Percentiles rank a stretch among this genome's conserved stretches.
Conservation (phyloP, 2,329 filamentous ascomycete genomes). For the Neocucurbitaria cava region DNA sequence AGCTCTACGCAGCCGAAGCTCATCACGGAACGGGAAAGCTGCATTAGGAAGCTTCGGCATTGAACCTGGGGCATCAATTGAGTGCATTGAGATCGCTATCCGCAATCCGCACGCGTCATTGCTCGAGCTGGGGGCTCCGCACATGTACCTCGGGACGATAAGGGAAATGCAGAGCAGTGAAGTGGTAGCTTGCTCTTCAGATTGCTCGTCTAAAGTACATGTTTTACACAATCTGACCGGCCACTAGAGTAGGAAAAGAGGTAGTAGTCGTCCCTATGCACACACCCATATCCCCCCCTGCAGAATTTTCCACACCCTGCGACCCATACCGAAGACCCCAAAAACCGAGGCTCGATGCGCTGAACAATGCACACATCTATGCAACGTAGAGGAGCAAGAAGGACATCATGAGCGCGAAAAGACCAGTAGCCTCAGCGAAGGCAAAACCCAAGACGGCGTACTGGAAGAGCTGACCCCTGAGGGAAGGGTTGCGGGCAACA, state of each 20-base stretch:
- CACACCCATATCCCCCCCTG: conserved; percentile 43
- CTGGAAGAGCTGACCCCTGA: conserved; percentile 94
- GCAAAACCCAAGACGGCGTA: conserved; percentile 96
- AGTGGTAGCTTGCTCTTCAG: conserved; percentile 51
- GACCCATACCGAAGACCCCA: conserved; percentile 43
- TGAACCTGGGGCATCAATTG: conserved; percentile 25
- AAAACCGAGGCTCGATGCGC: conserved; percentile 43
- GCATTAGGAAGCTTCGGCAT: conserved; percentile 26
- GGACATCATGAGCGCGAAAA: conserved; percentile 62
- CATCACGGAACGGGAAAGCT: conserved; percentile 27
- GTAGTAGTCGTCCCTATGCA: conserved; percentile 50
- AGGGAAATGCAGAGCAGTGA: conserved; percentile 37
- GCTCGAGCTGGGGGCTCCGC: conserved; percentile 28
- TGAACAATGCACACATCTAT: conserved; percentile 46
- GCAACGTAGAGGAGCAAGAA: conserved; percentile 53
- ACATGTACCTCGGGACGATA: conserved; percentile 29
- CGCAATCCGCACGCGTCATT: conserved; percentile 35
- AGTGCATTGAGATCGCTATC: conserved; percentile 36
- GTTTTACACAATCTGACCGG: conserved; percentile 53
- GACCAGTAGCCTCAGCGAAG: conserved; percentile 88
- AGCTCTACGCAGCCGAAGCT: conserved; percentile 26
- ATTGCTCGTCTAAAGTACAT: conserved; percentile 53
- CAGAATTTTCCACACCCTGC: conserved; percentile 48
- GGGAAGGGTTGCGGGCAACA: conserved; percentile 92
- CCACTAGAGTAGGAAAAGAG: conserved; percentile 48